Conservation (phyloP, 2,329 filamentous ascomycete genomes). For the Cytospora piceicola region DNA sequence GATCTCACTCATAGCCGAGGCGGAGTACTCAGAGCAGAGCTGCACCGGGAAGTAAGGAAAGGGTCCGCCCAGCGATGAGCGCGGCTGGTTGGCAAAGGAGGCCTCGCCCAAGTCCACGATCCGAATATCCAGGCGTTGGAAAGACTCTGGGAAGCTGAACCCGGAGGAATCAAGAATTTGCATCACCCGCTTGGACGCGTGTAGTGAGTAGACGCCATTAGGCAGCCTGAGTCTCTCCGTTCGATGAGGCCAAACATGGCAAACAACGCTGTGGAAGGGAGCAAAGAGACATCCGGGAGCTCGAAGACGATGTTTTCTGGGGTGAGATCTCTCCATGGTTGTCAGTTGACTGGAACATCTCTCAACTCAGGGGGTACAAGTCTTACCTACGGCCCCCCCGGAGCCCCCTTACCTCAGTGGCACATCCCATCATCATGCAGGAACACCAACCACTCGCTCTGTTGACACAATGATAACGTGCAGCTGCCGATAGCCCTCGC, state of each 20-base stretch:
- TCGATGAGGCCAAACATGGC: not conserved
- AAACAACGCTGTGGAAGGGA: not conserved
- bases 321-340: not conserved
- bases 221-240: not conserved
- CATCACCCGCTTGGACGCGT: not conserved
- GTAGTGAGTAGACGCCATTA: not conserved
- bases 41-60: conserved; percentile 4
- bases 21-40: not conserved
- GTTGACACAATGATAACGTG: not conserved
- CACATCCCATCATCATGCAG: conserved; percentile 4
- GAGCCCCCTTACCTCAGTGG: conserved; percentile 15
- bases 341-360: not conserved
- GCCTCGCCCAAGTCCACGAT: conserved; percentile 8
- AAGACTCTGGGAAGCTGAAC: not conserved
- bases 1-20: not conserved
- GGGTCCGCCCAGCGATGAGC: not conserved
- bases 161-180: not conserved
- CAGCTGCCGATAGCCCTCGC: not conserved
- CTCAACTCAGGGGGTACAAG: too few relatives aligned
- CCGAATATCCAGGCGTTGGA: not conserved
- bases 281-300: not conserved
- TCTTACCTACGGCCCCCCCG: too few relatives aligned
- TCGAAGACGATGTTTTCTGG: not conserved
- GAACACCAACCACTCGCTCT: not conserved
- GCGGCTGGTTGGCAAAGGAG: not conserved